These are phyloP conservation scores for Xanthoceras sorbifolium DNA, from an alignment of 345 rosid genomes.

Conservation along the genomic window DNA sequence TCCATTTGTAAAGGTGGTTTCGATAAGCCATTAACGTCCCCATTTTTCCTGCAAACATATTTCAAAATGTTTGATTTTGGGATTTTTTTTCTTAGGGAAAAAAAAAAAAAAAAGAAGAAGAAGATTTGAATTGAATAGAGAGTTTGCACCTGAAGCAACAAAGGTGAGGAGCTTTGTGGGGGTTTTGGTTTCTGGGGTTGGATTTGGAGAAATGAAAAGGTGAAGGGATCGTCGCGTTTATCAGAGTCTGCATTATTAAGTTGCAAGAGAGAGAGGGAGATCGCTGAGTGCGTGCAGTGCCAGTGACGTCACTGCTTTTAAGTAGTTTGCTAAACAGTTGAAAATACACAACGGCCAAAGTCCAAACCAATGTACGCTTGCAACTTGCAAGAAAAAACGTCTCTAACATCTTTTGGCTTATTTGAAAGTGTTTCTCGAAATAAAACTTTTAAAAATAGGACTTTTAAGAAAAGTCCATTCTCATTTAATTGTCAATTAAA, in stretches of 20 bases:
- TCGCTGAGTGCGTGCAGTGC: neutral
- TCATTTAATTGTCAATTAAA: too few species aligned
- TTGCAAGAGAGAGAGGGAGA: neutral
- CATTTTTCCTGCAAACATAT: conserved; percentile 41
- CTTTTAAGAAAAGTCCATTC: too few species aligned
- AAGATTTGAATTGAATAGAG: neutral
- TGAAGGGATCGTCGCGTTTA: conserved; percentile 32
- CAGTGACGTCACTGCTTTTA: neutral
- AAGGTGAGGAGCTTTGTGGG: conserved; percentile 18
- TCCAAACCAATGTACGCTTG: neutral
- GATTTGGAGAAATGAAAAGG: conserved; percentile 19
- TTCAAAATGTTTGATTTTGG: neutral
- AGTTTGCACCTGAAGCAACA: conserved; percentile 30
- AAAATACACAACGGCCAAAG: neutral
- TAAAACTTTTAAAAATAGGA: too few species aligned
- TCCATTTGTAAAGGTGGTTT: conserved; percentile 28
- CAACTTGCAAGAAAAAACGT: too few species aligned
- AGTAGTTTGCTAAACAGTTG: neutral
- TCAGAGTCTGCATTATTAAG: conserved; percentile 33
- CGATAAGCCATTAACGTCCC: conserved; percentile 35
- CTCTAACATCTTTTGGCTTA: too few species aligned
- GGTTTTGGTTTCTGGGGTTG: neutral
- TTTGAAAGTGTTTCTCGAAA: too few species aligned
- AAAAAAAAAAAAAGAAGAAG: neutral
- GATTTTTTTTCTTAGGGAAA: too few species aligned